Evolutionary conservation across 2,329 filamentous ascomycete genomes (phyloP).

Genomic region (Phialophora macrospora): DNA sequence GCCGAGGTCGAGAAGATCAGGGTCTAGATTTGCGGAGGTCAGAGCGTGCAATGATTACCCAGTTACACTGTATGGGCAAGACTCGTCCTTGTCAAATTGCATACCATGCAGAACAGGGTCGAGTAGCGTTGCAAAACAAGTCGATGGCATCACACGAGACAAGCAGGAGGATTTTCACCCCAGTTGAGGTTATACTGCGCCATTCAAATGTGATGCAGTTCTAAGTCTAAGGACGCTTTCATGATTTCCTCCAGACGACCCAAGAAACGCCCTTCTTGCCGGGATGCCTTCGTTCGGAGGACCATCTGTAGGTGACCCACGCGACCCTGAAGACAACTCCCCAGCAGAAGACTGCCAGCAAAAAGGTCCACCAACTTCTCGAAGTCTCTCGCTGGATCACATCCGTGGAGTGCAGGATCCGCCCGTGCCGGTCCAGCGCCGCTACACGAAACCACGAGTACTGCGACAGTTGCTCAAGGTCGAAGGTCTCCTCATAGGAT

Average conservation of each 20-base stretch:
- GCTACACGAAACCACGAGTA: constrained; percentile 31
- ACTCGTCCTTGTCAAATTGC: not conserved
- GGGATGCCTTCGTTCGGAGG: constrained; percentile 1
- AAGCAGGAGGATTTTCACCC: not conserved
- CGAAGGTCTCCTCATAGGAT: constrained; percentile 32
- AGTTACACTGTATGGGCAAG: not conserved
- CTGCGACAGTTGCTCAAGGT: constrained; percentile 15
- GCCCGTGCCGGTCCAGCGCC: constrained; percentile 23
- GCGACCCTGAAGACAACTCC: constrained; percentile 6
- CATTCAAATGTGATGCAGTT: not conserved
- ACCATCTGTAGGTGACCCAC: constrained; percentile 21
- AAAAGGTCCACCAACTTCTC: constrained; percentile 21
- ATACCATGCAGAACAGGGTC: not conserved
- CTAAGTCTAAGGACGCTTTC: not conserved
- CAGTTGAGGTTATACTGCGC: not conserved
- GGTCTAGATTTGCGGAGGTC: not conserved
- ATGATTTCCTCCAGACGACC: constrained; percentile 18
- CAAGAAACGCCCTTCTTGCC: constrained; percentile 14
- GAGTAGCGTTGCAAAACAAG: not conserved
- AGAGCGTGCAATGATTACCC: not conserved
- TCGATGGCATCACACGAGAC: not conserved
- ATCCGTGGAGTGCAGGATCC: constrained; percentile 25
- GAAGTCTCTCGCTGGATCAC: constrained; percentile 16
- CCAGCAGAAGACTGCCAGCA: constrained; percentile 18
- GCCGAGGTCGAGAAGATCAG: not conserved